Conservation (phyloP, 352 stramenopile species). For the Phytophthora agathidicida region DNA sequence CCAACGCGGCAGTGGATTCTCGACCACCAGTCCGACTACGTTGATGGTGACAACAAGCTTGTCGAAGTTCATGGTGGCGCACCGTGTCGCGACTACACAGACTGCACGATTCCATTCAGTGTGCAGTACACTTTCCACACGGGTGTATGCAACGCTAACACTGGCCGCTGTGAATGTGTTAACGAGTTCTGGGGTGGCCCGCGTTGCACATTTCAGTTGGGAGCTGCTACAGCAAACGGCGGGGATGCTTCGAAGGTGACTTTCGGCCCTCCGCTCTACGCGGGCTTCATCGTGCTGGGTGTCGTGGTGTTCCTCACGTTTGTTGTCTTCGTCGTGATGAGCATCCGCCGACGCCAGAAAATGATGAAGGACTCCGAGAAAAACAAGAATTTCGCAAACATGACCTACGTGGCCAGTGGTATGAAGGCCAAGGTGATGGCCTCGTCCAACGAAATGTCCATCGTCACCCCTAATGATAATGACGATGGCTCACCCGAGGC, state of each 20-base stretch:
- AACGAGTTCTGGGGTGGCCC: conserved; percentile 68
- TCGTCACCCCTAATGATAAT: conserved; percentile 15
- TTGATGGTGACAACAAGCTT: conserved; percentile 57
- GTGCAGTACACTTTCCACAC: conserved; percentile 55
- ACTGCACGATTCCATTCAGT: conserved; percentile 64
- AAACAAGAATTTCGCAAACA: conserved; percentile 28
- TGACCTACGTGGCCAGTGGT: conserved; percentile 30
- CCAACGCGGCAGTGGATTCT: conserved; percentile 77
- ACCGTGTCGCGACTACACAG: conserved; percentile 50
- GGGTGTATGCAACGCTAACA: conserved; percentile 52
- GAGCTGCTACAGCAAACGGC: conserved; percentile 35
- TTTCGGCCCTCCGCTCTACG: conserved; percentile 37
- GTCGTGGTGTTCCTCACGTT: conserved; percentile 43
- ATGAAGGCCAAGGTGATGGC: conserved; percentile 35
- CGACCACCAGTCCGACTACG: conserved; percentile 64
- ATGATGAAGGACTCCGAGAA: conserved; percentile 43
- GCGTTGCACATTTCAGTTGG: conserved; percentile 63
- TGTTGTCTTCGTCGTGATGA: conserved; percentile 50
- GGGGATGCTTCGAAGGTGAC: conserved; percentile 32
- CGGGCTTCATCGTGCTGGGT: conserved; percentile 24
- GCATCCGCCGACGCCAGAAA: conserved; percentile 37
- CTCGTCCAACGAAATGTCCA: conserved; percentile 22
- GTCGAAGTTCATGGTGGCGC: conserved; percentile 63
- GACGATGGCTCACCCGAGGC: conserved; percentile 10
- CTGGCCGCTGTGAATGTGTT: conserved; percentile 54